Base-by-base conservation (phyloP, 192 early-diverging fungal genomes). In the Backusella morwellensis region DNA sequence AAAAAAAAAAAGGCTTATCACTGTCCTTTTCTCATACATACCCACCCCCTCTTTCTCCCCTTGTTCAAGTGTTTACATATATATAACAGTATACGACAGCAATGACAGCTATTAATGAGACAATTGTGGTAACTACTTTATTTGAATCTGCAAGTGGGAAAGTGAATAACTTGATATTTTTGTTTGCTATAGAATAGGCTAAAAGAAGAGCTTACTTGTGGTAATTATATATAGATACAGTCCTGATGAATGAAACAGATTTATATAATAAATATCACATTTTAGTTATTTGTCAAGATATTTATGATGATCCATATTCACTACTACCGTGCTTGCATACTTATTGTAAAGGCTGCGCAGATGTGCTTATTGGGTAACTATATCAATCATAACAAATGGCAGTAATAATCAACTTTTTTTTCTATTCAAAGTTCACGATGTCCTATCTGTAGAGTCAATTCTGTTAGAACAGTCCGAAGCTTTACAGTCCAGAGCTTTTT, bases 151-250 rank as follows among this genome's bases (percentile, higher is more conserved):
- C 42, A 17, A 14, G 15, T 32, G 15, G 42, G 14, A 44, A 44
- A 14, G 15, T 40, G 4, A 44, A 14, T 44, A 44, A 44, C 42
- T 54, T 54, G 5, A 23, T 69, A 69, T 19, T 69, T 9, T 4
- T 17, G 11, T n/a, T n/a, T 40, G 9, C 12, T 21, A 70, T 40
- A 70, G 68, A 70, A 70, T 40, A 40, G 23, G 68, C 23, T 70
- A 40, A 40, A 35, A 36, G 68, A 35, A n/a, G 68, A 70, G 8
- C 68, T 70, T 23, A 70, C 68, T 19, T 70, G 68, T 70, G 68
- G 68, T 40, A 70, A 41, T 32, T 32, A 32, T 17, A 17, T 34
- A 36, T 35, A 68, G 38, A n/a, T 35, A 44, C 4, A 2, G 15
- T 44, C 5, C 12, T 44, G 15, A 44, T 44, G 14, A 44, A 44